These are phyloP conservation scores for Candolleomyces eurysporus DNA, from an alignment of 768 basidiomycete species.

Conservation along the genomic window DNA sequence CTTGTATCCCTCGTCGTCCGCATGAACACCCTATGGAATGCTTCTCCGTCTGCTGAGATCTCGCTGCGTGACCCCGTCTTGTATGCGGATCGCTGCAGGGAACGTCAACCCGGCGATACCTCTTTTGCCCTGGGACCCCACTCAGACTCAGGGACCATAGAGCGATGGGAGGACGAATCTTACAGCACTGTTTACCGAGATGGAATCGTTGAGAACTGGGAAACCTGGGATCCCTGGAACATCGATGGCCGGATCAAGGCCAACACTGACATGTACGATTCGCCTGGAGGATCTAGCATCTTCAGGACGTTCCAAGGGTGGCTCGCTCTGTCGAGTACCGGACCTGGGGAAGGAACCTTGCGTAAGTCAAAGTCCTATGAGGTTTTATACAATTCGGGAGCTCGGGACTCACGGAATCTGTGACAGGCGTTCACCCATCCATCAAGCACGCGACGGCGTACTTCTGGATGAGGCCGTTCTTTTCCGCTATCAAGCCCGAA, in stretches of 20 bases:
- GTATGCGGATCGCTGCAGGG: conserved; percentile 75
- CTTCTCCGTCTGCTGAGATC: conserved; percentile 32
- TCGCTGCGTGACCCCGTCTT: conserved; percentile 50
- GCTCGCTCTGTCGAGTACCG: conserved; percentile 52
- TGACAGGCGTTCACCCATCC: not conserved
- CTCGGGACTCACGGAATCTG: not conserved
- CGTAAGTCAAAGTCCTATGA: conserved; percentile 41
- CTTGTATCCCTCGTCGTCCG: conserved; percentile 37
- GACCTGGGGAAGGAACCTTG: conserved; percentile 60
- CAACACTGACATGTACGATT: conserved; percentile 60
- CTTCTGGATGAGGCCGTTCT: conserved; percentile 64
- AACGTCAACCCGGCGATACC: conserved; percentile 68
- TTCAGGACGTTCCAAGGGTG: conserved; percentile 61
- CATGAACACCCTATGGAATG: conserved; percentile 44
- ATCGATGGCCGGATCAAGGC: conserved; percentile 45
- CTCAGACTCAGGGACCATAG: conserved; percentile 48
- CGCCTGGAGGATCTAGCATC: conserved; percentile 44
- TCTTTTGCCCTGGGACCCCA: conserved; percentile 69
- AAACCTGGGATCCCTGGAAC: conserved; percentile 49
- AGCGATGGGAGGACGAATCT: conserved; percentile 54
- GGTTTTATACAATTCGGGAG: conserved; percentile 42
- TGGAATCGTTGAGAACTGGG: conserved; percentile 45
- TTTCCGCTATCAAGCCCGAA: conserved; percentile 35
- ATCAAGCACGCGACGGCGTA: conserved; percentile 46
- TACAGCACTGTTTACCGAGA: conserved; percentile 39